Conservation (phyloP, 179 eudicot genomes). For the Corrigiola litoralis region DNA sequence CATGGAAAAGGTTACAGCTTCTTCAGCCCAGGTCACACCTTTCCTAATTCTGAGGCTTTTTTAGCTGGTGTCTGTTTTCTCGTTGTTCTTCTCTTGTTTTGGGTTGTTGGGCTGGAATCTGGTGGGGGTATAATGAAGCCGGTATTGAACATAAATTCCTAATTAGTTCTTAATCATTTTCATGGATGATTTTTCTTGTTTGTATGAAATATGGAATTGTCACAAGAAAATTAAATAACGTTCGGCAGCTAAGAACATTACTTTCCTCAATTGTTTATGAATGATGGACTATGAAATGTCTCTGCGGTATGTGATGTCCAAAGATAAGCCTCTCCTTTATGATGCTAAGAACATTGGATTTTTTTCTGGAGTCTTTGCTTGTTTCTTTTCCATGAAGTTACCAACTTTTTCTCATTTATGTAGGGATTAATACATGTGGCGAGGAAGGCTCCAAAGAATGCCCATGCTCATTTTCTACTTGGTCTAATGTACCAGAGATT, state of each 20-base stretch:
- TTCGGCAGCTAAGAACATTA: not conserved
- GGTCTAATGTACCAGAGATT: constrained; percentile 94
- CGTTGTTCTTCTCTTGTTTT: too few species aligned
- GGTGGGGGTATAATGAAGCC: not conserved
- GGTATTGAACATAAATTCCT: not conserved
- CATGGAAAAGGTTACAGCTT: not conserved
- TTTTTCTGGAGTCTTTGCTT: not conserved
- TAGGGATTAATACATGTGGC: constrained; percentile 92
- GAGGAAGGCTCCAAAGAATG: constrained; percentile 93
- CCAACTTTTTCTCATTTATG: constrained; percentile 3
- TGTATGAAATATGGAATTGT: too few species aligned
- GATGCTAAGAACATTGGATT: not conserved
- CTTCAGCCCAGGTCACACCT: not conserved
- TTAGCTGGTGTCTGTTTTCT: too few species aligned
- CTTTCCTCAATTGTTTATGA: not conserved
- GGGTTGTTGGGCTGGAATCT: too few species aligned
- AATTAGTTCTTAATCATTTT: not conserved
- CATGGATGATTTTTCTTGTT: not conserved
- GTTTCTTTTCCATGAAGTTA: not conserved
- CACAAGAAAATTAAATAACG: too few species aligned
- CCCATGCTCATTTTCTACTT: constrained; percentile 88
- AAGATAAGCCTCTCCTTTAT: not conserved
- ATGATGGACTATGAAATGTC: not conserved
- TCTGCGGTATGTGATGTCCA: not conserved
- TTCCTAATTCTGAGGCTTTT: not conserved